Evolutionary conservation across 192 early-diverging fungal species (phyloP).

Genomic region (Backusella parvicylindrica): DNA sequence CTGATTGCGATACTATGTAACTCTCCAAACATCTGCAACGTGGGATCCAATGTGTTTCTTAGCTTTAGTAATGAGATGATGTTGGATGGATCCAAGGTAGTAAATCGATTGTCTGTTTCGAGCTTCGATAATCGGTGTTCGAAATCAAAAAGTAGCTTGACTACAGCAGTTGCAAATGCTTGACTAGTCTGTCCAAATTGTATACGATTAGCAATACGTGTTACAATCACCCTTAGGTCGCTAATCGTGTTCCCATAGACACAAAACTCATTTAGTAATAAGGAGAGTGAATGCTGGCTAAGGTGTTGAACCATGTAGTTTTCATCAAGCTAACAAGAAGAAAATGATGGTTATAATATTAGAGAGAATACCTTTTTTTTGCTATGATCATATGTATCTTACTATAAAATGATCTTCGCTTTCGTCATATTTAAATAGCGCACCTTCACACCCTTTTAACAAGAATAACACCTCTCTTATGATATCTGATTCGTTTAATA

Average conservation of each 20-base stretch:
- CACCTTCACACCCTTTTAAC: conserved; percentile 24
- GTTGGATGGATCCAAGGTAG: neutral
- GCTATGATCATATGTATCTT: too few relatives aligned
- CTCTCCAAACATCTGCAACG: neutral
- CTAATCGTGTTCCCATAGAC: conserved; percentile 14
- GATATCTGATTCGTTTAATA: conserved; percentile 32
- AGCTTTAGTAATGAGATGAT: conserved; percentile 29
- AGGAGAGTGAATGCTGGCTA: neutral
- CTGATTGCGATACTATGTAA: conserved; percentile 1
- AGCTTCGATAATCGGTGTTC: conserved; percentile 23
- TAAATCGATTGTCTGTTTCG: conserved; percentile 17
- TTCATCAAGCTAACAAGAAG: neutral
- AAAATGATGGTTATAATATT: too few relatives aligned
- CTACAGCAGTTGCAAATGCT: conserved; percentile 32
- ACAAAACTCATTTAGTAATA: conserved; percentile 5
- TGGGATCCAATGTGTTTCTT: neutral
- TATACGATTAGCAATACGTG: conserved; percentile 1
- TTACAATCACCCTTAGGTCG: conserved; percentile 10
- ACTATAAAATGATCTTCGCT: conserved; percentile 8
- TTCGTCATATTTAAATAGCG: conserved; percentile 22
- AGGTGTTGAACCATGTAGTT: conserved; percentile 5
- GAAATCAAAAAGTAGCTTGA: conserved; percentile 21
- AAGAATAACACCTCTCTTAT: conserved; percentile 38
- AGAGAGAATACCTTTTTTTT: too few relatives aligned
- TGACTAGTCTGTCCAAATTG: conserved; percentile 42